phyloP scores from a whole-genome alignment of 768 basidiomycete species.

The Mycena olivaceomarginata region DNA sequence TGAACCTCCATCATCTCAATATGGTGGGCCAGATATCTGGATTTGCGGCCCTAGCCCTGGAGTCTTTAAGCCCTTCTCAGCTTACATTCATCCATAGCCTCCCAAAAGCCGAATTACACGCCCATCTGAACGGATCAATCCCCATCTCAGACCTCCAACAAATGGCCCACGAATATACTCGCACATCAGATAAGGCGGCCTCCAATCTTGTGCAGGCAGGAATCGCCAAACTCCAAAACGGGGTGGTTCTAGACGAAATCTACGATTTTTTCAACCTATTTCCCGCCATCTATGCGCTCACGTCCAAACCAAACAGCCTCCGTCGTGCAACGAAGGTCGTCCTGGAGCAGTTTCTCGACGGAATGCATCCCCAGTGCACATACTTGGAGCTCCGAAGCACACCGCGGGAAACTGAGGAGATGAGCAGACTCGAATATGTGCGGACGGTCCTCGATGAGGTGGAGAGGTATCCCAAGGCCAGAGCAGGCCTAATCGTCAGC shows the following conservation, averaged over 20 bases:
- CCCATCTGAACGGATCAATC: slow-evolving; percentile 40
- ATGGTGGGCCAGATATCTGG: slow-evolving; percentile 56
- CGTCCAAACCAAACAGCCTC: slow-evolving; percentile 75
- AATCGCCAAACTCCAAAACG: slow-evolving; percentile 63
- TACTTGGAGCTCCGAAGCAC: slow-evolving; percentile 92
- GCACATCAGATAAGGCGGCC: neutral
- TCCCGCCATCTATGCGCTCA: slow-evolving; percentile 84
- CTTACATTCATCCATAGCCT: slow-evolving; percentile 75
- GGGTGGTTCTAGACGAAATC: slow-evolving; percentile 54
- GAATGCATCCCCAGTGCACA: slow-evolving; percentile 70
- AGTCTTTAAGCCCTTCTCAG: slow-evolving; percentile 70
- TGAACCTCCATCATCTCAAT: neutral
- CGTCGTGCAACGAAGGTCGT: slow-evolving; percentile 77
- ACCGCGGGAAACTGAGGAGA: slow-evolving; percentile 74
- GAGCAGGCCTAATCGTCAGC: slow-evolving; percentile 81
- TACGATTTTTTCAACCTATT: slow-evolving; percentile 58
- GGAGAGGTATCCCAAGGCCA: slow-evolving; percentile 68
- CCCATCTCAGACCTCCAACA: slow-evolving; percentile 37
- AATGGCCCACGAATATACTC: slow-evolving; percentile 30
- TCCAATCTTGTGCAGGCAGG: slow-evolving; percentile 54
- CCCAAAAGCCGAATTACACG: slow-evolving; percentile 84
- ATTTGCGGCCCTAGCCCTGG: slow-evolving; percentile 71
- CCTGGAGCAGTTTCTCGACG: slow-evolving; percentile 76
- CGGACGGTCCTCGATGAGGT: slow-evolving; percentile 80
- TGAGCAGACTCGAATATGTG: slow-evolving; percentile 79